Evolutionary conservation across 768 basidiomycete genomes (phyloP).

Genomic region (Mycena chlorophos): DNA sequence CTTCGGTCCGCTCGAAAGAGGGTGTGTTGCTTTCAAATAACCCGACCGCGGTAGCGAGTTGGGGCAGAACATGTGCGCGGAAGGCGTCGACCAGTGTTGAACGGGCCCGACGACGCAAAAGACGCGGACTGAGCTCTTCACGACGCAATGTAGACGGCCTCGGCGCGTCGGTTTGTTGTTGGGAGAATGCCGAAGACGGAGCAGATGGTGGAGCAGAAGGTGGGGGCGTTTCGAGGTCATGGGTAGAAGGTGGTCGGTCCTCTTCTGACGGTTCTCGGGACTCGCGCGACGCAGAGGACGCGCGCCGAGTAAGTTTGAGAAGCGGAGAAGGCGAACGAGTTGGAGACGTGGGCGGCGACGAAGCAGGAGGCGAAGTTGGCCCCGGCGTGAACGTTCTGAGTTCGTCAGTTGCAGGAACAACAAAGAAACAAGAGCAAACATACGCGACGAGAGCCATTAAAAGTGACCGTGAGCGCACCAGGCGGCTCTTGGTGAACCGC

Average conservation of each 20-base stretch:
- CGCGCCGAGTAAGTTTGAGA: constrained; percentile 20
- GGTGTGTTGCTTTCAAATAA: constrained; percentile 21
- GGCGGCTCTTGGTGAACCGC: constrained; percentile 6
- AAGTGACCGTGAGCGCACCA: constrained; percentile 49
- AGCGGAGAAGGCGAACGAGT: constrained; percentile 31
- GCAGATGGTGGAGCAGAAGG: constrained; percentile 27
- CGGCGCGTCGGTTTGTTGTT: constrained; percentile 11
- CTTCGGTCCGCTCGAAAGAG: constrained; percentile 23
- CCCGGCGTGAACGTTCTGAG: constrained; percentile 21
- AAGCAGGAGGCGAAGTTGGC: constrained; percentile 34
- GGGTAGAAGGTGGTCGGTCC: constrained; percentile 23
- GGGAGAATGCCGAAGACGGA: constrained; percentile 27
- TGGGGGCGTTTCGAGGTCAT: constrained; percentile 24
- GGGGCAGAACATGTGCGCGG: constrained; percentile 58
- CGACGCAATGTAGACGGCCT: constrained; percentile 8
- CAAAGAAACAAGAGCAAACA: constrained; percentile 22
- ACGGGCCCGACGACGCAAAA: constrained; percentile 61
- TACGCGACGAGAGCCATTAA: constrained; percentile 70
- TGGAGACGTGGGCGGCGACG: constrained; percentile 32
- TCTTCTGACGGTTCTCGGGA: constrained; percentile 17
- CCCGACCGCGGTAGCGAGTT: constrained; percentile 41
- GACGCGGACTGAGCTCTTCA: constrained; percentile 31
- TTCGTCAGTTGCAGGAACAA: neutral
- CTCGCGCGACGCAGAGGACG: constrained; percentile 13
- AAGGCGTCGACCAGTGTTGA: constrained; percentile 68